A percentile compares a stretch with the other conserved stretches of the same genome.
These are phyloP conservation scores for Ophioceras dolichostomum DNA, from an alignment of 2,329 filamentous ascomycete genomes.

Conservation along the genomic window DNA sequence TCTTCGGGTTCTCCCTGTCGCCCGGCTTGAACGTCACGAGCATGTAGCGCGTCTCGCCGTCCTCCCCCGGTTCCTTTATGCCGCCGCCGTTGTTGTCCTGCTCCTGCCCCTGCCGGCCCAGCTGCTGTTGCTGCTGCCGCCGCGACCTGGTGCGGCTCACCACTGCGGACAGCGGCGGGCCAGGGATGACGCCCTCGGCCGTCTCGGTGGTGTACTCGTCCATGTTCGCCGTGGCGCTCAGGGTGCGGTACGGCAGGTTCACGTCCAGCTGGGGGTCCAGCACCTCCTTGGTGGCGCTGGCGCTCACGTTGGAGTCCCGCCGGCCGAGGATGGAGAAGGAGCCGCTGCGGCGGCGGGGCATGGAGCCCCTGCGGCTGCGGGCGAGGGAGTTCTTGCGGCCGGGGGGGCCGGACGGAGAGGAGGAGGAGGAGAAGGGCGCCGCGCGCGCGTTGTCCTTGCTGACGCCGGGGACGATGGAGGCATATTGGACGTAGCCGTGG, in stretches of 20 bases:
- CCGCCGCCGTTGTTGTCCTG: too few species aligned
- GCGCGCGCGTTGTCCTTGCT: background rate
- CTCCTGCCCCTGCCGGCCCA: too few species aligned
- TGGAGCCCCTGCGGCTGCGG: background rate
- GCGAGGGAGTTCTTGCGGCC: background rate
- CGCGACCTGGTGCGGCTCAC: too few species aligned
- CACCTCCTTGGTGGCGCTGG: slow-evolving; percentile 4
- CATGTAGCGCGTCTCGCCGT: slow-evolving; percentile 23
- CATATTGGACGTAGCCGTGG: background rate
- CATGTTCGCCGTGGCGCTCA: slow-evolving; percentile 38
- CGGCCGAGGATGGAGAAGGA: background rate
- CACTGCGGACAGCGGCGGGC: slow-evolving; percentile 5
- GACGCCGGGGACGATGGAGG: background rate
- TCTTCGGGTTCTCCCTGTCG: slow-evolving; percentile 73
- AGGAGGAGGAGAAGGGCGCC: background rate
- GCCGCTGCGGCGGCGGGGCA: background rate
- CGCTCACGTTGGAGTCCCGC: background rate
- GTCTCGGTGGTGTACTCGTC: slow-evolving; percentile 48
- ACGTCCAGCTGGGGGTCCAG: slow-evolving; percentile 16
- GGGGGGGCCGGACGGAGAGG: too few species aligned
- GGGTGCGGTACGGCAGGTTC: slow-evolving; percentile 43
- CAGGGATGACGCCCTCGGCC: slow-evolving; percentile 37
- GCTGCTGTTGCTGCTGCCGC: too few species aligned
- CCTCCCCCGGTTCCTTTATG: too few species aligned
- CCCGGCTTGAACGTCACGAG: slow-evolving; percentile 55